These are phyloP conservation scores for Termitomyces sp. DNA, from an alignment of 768 basidiomycete species.

Conservation along the genomic window DNA sequence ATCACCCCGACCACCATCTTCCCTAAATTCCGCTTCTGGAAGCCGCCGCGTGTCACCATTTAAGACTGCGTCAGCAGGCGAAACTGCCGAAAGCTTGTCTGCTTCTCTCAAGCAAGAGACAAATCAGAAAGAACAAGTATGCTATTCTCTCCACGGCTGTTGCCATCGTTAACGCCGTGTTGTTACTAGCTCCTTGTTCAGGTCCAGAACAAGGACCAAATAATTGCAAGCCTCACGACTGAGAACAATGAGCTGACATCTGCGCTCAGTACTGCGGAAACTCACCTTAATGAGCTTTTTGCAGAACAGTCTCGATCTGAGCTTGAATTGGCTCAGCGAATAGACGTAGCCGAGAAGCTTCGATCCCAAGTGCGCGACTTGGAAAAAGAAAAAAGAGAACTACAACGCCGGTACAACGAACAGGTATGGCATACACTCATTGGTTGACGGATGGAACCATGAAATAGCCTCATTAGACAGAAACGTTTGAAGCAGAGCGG, in stretches of 20 bases:
- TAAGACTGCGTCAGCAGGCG: constrained; percentile 38
- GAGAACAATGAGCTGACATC: constrained; percentile 66
- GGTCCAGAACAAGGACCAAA: constrained; percentile 74
- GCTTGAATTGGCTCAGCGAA: constrained; percentile 72
- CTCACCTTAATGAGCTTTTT: constrained; percentile 74
- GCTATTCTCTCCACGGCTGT: constrained; percentile 14
- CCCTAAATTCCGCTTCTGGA: constrained; percentile 39
- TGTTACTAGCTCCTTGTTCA: constrained; percentile 61
- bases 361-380: constrained; percentile 76
- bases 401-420: constrained; percentile 81
- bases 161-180: constrained; percentile 5
- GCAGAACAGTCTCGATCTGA: constrained; percentile 79
- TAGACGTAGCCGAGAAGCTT: constrained; percentile 81
- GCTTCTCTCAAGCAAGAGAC: constrained; percentile 71
- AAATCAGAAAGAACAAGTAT: constrained; percentile 76
- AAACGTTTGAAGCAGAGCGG: constrained; percentile 87
- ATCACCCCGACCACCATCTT: constrained; percentile 48
- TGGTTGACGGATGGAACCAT: neutral
- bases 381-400: constrained; percentile 84
- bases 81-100: constrained; percentile 50
- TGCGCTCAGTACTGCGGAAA: constrained; percentile 62
- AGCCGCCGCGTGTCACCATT: constrained; percentile 43
- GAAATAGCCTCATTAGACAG: constrained; percentile 44
- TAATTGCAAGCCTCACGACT: constrained; percentile 49
- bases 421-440: constrained; percentile 45